Base-by-base conservation (phyloP, 108 stramenopile species). In the Schizochytrium sp. region DNA sequence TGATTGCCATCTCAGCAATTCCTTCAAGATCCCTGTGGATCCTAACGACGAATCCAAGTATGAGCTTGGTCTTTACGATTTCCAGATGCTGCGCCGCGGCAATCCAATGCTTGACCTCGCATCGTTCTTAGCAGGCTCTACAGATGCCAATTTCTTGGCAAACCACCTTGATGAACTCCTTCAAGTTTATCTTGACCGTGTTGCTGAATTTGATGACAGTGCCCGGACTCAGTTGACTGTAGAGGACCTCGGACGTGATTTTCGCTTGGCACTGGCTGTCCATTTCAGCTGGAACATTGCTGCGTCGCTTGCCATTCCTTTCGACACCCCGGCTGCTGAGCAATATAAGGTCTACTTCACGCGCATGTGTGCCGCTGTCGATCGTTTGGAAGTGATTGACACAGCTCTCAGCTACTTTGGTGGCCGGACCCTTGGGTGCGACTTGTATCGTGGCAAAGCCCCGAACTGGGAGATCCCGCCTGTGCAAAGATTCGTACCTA, bases 41-140 rank as follows among this genome's bases (percentile, higher is more conserved):
- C 28, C 64, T 13, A 44, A 69, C 64, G 64, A 15, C 12, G 64
- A 38, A 7, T 8, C 42, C 64, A 69, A 38, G 42, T 7, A 7
- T 7, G 44, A 8, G 12, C 64, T 69, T 38, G 64, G 64, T 69
- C 64, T 69, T 44, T 69, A 69, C 64, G 64, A 69, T 38, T 69
- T 69, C 15, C 64, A 69, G 64, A 38, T 69, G 0, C 15, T 69
- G 7, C 64, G 64, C 12, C 28, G 64, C 64, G 64, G 64, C 64
- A 69, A 69, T 44, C 42, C 42, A 7, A 44, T 44, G 42, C 40
- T 69, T 44, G 64, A 69, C 64, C 28, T 69, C 19, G 64, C 64
- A 69, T 69, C 12, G 42, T 69, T 69, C 2, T 69, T 69, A 8
- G 64, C 12, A 8, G 64, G 64, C 19, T 69, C 64, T 15, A 44